Evolutionary conservation across 306 rosid species (phyloP).

Genomic region (Biancaea sappan): DNA sequence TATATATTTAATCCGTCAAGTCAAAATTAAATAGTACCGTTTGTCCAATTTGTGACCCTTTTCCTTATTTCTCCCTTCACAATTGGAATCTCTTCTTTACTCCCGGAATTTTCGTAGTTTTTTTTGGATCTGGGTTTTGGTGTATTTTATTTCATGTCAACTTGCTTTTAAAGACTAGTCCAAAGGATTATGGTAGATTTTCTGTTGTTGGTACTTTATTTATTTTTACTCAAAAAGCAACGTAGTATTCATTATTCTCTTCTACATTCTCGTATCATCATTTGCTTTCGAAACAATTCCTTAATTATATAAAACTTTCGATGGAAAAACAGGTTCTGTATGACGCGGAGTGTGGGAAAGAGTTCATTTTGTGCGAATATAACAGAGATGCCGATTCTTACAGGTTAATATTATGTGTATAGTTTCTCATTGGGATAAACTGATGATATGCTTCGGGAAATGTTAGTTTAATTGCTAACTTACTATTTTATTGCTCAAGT

Average conservation of each 20-base stretch:
- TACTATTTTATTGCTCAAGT: neutral
- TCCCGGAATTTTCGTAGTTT: neutral
- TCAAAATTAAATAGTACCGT: neutral
- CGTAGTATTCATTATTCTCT: neutral
- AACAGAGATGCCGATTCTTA: slow-evolving; percentile 96
- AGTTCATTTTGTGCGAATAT: slow-evolving; percentile 88
- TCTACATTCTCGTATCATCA: neutral
- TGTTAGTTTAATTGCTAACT: neutral
- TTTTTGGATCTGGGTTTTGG: neutral
- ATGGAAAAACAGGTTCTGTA: slow-evolving; percentile 59
- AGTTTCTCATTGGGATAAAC: neutral
- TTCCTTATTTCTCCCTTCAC: neutral
- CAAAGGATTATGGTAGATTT: neutral
- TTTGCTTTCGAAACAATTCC: neutral
- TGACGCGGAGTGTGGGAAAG: slow-evolving; percentile 70
- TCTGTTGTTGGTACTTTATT: neutral
- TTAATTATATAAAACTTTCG: neutral
- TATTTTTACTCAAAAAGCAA: neutral
- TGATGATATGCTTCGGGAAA: neutral
- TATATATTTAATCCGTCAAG: neutral
- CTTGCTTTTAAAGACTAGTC: neutral
- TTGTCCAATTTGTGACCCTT: neutral
- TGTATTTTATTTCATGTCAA: neutral
- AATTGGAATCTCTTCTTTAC: neutral
- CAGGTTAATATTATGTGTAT: slow-evolving; percentile 46